Evolutionary conservation across 257 asterid species (phyloP).

Genomic region (Solanum virginianum): DNA sequence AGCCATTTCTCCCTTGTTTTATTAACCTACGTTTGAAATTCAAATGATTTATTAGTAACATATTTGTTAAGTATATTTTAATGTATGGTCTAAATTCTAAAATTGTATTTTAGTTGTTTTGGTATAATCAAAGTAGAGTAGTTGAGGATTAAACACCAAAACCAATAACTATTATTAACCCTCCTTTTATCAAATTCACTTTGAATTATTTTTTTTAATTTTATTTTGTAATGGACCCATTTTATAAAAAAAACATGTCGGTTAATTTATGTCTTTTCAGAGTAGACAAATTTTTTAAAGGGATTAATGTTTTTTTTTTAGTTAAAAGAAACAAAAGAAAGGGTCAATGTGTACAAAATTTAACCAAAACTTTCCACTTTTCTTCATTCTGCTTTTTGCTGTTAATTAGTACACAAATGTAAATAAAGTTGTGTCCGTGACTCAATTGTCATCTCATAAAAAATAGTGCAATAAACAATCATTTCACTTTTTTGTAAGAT

Average conservation of each 20-base stretch:
- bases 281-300: not conserved
- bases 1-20: not conserved
- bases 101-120: not conserved
- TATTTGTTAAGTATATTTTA: not conserved
- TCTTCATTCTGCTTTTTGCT: not conserved
- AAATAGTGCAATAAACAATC: not conserved
- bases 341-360: not conserved
- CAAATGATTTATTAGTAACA: not conserved
- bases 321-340: not conserved
- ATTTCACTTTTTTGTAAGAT: not conserved
- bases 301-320: not conserved
- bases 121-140: not conserved
- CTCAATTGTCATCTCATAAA: not conserved
- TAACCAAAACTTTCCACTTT: not conserved
- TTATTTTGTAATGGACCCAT: not conserved
- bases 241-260: not conserved
- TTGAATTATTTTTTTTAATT: not conserved
- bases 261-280: not conserved
- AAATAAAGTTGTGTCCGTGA: not conserved
- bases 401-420: not conserved
- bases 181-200: not conserved
- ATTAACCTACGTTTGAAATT: not conserved
- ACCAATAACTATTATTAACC: not conserved
- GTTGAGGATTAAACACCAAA: not conserved
- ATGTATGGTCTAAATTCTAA: not conserved